Evolutionary conservation across 768 basidiomycete genomes (phyloP).

Genomic region (Rhodosporidiobolus sp.): DNA sequence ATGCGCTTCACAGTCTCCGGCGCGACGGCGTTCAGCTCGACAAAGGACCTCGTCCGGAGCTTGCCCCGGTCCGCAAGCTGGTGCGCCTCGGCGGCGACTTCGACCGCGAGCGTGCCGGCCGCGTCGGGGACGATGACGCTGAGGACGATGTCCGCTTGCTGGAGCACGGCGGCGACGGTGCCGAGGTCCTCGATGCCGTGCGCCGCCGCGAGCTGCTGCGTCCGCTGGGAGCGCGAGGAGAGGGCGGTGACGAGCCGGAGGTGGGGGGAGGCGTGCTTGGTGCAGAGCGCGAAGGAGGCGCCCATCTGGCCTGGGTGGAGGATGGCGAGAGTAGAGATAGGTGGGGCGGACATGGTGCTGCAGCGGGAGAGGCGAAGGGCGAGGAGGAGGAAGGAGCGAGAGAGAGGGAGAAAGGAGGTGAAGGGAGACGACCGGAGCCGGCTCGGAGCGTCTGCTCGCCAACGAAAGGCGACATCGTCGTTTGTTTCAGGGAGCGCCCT

Average conservation of each 20-base stretch:
- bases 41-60: slow-evolving; percentile 1
- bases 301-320: slow-evolving; percentile 6
- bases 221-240: background rate
- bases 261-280: background rate
- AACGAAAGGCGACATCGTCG: no score
- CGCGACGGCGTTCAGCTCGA: slow-evolving; percentile 9
- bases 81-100: background rate
- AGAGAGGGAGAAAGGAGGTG: background rate
- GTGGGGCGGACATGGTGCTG: background rate
- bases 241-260: slow-evolving; percentile 10
- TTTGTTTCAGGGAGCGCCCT: no score
- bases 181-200: slow-evolving; percentile 1
- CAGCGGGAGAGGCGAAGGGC: no score
- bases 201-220: background rate
- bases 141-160: background rate
- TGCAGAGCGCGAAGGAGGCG: background rate
- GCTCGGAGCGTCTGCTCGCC: no score
- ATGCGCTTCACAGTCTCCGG: background rate
- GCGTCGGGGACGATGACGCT: background rate
- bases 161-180: background rate
- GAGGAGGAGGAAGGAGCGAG: background rate
- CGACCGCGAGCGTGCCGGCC: background rate
- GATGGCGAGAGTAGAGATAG: background rate
- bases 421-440: background rate
- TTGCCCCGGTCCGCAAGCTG: no score